Conservation (phyloP, 495 filamentous ascomycete genomes). For the Aspergillus diversus region DNA sequence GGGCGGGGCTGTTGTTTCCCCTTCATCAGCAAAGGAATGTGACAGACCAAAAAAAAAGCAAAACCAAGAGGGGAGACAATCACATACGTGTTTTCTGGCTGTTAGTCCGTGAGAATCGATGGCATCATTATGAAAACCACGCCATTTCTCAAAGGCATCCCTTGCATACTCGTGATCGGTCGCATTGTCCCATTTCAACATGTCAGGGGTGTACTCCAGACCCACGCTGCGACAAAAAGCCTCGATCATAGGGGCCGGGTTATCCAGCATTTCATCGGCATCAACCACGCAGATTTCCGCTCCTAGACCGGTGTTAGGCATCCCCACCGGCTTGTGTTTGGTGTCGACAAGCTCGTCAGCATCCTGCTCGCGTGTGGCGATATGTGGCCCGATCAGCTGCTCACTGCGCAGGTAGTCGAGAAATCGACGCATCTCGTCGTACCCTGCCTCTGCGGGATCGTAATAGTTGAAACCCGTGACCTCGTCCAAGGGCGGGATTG, state of each 20-base stretch:
- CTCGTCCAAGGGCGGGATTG: conserved; percentile 79
- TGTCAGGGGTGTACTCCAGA: conserved; percentile 66
- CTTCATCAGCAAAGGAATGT: conserved; percentile 2
- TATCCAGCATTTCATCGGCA: conserved; percentile 89
- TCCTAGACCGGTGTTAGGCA: conserved; percentile 21
- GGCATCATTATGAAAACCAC: conserved; percentile 93
- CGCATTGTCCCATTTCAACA: conserved; percentile 83
- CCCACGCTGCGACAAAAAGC: conserved; percentile 80
- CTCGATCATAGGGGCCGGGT: conserved; percentile 71
- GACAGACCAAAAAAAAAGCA: conserved; percentile 1
- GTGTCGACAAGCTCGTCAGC: conserved; percentile 30
- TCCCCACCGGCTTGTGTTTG: conserved; percentile 34
- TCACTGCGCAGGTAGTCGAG: conserved; percentile 77
- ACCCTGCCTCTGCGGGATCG: conserved; percentile 84
- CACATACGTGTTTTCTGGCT: conserved; percentile 70
- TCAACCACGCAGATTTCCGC: conserved; percentile 86
- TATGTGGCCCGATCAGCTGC: conserved; percentile 64
- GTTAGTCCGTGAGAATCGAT: conserved; percentile 76
- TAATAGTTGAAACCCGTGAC: conserved; percentile 87
- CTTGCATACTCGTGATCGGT: conserved; percentile 65
- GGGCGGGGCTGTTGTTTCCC: conserved; percentile 39
- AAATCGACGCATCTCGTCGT: conserved; percentile 78
- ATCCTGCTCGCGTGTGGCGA: conserved; percentile 50
- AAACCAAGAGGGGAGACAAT: conserved; percentile 7
- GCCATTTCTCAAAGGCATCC: conserved; percentile 90